These are phyloP conservation scores for Withania somnifera DNA, from an alignment of 305 asterid genomes.

Conservation along the genomic window DNA sequence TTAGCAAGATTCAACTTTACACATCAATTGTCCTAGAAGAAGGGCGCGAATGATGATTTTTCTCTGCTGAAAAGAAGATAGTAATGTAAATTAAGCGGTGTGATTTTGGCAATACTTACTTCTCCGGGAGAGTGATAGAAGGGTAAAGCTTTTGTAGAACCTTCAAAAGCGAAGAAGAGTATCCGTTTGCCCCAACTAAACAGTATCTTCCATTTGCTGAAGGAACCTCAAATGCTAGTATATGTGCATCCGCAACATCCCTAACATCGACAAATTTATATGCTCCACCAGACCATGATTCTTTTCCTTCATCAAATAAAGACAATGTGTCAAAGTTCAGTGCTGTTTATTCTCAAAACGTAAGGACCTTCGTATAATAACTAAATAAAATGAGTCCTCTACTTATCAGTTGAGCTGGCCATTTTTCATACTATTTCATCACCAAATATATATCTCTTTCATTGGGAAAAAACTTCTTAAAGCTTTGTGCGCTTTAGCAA, in stretches of 20 bases:
- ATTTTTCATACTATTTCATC: background rate
- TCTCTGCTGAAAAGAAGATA: no score
- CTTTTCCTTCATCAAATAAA: slow-evolving; percentile 1
- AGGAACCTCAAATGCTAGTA: slow-evolving; percentile 27
- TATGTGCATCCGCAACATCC: slow-evolving; percentile 36
- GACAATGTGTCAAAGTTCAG: background rate
- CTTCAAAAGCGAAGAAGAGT: slow-evolving; percentile 2
- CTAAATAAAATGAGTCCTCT: background rate
- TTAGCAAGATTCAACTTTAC: background rate
- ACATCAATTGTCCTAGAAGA: background rate
- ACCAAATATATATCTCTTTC: background rate
- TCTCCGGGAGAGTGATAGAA: slow-evolving; percentile 7
- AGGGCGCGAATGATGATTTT: no score
- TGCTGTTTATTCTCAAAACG: background rate
- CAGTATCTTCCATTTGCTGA: slow-evolving; percentile 34
- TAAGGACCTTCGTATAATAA: background rate
- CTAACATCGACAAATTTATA: slow-evolving; percentile 26
- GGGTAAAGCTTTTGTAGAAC: slow-evolving; percentile 23
- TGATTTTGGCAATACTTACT: slow-evolving; percentile 18
- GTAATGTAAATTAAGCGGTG: background rate
- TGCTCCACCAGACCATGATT: background rate
- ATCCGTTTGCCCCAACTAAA: slow-evolving; percentile 10
- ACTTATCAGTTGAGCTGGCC: background rate
- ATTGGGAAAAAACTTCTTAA: background rate
- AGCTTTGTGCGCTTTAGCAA: background rate